A percentile compares a stretch with the other conserved stretches of the same genome.
These are phyloP conservation scores for Ustilago bromivora DNA, from an alignment of 1,284 basidiomycete genomes.

Conservation along the genomic window DNA sequence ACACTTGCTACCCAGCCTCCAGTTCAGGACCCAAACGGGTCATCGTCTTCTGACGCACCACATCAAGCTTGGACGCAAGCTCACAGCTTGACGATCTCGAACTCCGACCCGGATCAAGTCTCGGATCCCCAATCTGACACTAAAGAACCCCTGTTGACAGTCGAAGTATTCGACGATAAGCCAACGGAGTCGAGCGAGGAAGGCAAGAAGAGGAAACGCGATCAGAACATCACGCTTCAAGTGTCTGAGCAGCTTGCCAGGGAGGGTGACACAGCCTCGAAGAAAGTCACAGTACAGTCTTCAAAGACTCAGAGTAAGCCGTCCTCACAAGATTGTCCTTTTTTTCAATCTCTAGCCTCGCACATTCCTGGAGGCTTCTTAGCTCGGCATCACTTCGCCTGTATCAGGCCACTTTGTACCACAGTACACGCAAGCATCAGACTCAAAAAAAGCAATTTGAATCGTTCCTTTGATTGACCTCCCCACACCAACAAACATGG, in stretches of 20 bases:
- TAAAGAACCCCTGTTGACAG: neutral
- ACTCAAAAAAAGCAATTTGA: neutral
- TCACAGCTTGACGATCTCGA: neutral
- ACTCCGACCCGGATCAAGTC: neutral
- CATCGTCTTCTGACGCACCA: neutral
- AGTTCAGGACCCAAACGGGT: no score
- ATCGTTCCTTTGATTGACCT: neutral
- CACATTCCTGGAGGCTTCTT: no score
- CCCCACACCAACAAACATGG: neutral
- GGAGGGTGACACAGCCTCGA: neutral
- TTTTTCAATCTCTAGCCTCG: neutral
- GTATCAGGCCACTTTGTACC: neutral
- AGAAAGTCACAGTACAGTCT: neutral
- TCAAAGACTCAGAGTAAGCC: neutral
- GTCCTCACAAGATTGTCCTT: neutral
- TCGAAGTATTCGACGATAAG: neutral
- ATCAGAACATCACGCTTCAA: neutral
- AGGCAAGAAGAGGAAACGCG: slow-evolving; percentile 2
- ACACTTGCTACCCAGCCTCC: no score
- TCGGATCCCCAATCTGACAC: neutral
- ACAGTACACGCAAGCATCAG: neutral
- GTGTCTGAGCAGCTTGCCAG: neutral
- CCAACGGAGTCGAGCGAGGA: neutral
- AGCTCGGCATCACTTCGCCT: neutral
- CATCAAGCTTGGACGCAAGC: neutral